Conservation (phyloP, 2,329 filamentous ascomycete species). For the Tolypocladium guangdongense region DNA sequence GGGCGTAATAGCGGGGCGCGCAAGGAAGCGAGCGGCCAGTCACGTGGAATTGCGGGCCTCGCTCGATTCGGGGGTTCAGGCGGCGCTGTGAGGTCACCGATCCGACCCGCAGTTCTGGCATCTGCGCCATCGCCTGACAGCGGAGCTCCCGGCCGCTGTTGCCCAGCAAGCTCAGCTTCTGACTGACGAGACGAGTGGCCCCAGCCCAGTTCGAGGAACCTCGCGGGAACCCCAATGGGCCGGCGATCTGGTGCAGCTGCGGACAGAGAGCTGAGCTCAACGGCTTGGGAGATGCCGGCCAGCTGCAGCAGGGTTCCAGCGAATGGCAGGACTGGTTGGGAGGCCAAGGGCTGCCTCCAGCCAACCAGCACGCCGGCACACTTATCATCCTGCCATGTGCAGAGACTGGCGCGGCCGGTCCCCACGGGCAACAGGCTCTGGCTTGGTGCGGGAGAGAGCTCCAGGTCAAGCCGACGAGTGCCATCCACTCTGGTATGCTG, state of each 20-base stretch:
- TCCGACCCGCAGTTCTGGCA: neutral
- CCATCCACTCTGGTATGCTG: neutral
- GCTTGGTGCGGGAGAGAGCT: neutral
- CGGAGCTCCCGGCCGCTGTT: neutral
- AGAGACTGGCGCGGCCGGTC: neutral
- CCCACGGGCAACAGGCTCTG: neutral
- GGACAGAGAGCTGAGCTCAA: neutral
- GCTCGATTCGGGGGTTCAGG: neutral
- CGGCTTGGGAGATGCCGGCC: neutral
- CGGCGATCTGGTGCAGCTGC: neutral
- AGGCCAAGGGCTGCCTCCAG: neutral
- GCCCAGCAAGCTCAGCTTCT: neutral
- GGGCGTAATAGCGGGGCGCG: constrained; percentile 9
- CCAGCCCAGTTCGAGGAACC: neutral
- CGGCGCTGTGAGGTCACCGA: neutral
- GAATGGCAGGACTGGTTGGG: neutral
- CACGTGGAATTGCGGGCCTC: constrained; percentile 15
- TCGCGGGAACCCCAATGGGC: neutral
- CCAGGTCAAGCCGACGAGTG: neutral
- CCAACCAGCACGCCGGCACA: neutral
- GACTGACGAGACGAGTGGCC: neutral
- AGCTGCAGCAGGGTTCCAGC: neutral
- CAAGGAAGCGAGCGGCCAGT: constrained; percentile 7
- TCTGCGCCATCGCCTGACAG: neutral
- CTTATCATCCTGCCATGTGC: neutral